Percentiles rank a stretch among this genome's conserved stretches.
Evolutionary conservation across 2,329 filamentous ascomycete genomes (phyloP).

Genomic region (Thyridium curvatum): DNA sequence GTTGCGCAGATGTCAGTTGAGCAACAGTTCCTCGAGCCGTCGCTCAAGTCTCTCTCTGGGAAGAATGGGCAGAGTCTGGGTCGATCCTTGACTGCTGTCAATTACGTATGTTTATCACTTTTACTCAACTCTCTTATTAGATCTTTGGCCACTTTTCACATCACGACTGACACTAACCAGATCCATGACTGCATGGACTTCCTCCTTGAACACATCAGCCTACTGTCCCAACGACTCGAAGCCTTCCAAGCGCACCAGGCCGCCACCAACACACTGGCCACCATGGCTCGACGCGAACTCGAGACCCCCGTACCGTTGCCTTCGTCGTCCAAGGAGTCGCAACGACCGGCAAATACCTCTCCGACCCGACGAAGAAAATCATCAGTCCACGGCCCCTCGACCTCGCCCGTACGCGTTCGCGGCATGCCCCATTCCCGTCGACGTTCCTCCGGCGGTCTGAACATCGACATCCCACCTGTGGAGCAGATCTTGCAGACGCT

Average conservation of each 20-base stretch:
- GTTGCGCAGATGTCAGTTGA: conserved; percentile 67
- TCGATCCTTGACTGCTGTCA: conserved; percentile 38
- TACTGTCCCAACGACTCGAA: conserved; percentile 33
- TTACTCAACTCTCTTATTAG: conserved; percentile 1
- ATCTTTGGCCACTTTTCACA: background rate
- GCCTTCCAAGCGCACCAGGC: conserved; percentile 39
- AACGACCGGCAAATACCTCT: conserved; percentile 20
- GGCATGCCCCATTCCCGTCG: conserved; percentile 19
- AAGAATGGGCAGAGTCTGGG: conserved; percentile 36
- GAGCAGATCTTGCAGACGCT: conserved; percentile 43
- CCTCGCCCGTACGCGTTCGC: conserved; percentile 27
- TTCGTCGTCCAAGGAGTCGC: conserved; percentile 11
- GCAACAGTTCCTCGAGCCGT: conserved; percentile 59
- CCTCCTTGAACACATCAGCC: conserved; percentile 38
- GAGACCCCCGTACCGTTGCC: conserved; percentile 13
- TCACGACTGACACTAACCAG: conserved; percentile 24
- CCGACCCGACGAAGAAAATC: conserved; percentile 21
- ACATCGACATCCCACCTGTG: conserved; percentile 30
- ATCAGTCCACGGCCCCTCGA: conserved; percentile 6
- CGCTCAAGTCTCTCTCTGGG: conserved; percentile 37
- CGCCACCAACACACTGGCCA: conserved; percentile 29
- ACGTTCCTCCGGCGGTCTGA: conserved; percentile 24
- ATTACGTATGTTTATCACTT: conserved; percentile 36
- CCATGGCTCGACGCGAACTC: conserved; percentile 38
- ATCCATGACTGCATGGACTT: conserved; percentile 46